Evolutionary conservation across 2,329 filamentous ascomycete genomes (phyloP).

Genomic region (Xylariales sp.): DNA sequence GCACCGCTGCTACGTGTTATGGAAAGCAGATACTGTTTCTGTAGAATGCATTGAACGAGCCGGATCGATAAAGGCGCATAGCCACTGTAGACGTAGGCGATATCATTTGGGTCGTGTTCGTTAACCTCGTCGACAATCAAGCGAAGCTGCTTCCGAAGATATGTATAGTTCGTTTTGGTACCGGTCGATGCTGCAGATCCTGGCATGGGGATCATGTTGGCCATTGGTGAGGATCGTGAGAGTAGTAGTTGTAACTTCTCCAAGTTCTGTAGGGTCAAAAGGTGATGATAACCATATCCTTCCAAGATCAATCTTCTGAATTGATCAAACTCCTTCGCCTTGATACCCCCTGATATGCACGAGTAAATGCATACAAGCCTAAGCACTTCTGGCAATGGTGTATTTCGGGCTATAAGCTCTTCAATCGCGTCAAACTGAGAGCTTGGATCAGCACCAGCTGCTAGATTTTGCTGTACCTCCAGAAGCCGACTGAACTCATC

Average conservation of each 20-base stretch:
- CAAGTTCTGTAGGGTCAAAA: slow-evolving; percentile 81
- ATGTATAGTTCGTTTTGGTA: slow-evolving; percentile 84
- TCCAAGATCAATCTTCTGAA: slow-evolving; percentile 87
- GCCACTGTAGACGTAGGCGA: slow-evolving; percentile 96
- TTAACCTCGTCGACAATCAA: slow-evolving; percentile 96
- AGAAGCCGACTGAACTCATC: slow-evolving; percentile 85
- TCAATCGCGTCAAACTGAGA: slow-evolving; percentile 88
- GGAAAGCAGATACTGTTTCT: slow-evolving; percentile 78
- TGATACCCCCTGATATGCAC: slow-evolving; percentile 82
- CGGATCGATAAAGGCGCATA: slow-evolving; percentile 91
- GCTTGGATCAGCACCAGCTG: slow-evolving; percentile 82
- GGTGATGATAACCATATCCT: slow-evolving; percentile 91
- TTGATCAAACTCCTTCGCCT: slow-evolving; percentile 80
- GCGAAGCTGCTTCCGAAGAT: slow-evolving; percentile 78
- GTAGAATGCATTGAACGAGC: slow-evolving; percentile 85
- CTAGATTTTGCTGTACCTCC: slow-evolving; percentile 93
- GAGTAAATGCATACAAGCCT: slow-evolving; percentile 88
- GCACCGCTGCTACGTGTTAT: slow-evolving; percentile 60
- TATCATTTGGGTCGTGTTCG: slow-evolving; percentile 88
- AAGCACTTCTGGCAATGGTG: slow-evolving; percentile 75
- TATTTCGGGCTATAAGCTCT: slow-evolving; percentile 87
- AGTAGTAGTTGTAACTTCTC: slow-evolving; percentile 87
- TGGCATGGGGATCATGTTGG: slow-evolving; percentile 75
- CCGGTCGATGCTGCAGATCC: slow-evolving; percentile 53
- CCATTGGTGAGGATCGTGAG: slow-evolving; percentile 69